Conservation (phyloP, 2,329 filamentous ascomycete species). For the Lecanoromycetidae sp. region DNA sequence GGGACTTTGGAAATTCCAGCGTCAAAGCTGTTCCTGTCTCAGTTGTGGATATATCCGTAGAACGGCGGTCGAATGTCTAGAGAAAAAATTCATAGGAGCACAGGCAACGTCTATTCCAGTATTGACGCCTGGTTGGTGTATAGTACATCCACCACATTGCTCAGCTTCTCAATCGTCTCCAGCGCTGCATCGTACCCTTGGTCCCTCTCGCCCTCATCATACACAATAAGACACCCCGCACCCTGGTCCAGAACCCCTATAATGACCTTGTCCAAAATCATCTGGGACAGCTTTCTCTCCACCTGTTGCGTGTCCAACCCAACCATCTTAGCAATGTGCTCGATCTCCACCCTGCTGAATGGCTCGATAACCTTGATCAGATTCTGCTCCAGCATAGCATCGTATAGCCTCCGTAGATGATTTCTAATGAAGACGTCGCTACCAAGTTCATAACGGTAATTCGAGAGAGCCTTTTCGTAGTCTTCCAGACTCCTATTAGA, state of each 20-base stretch:
- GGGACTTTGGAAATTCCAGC: too few species aligned
- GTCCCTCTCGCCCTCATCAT: constrained; percentile 86
- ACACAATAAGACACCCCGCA: constrained; percentile 93
- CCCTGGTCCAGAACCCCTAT: constrained; percentile 95
- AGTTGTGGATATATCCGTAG: too few species aligned
- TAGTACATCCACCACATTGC: constrained; percentile 90
- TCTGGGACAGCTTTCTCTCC: constrained; percentile 95
- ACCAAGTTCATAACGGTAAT: constrained; percentile 87
- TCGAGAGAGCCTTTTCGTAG: constrained; percentile 82
- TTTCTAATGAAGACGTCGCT: constrained; percentile 94
- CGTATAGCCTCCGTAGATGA: constrained; percentile 88
- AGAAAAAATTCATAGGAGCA: too few species aligned
- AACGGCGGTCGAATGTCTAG: too few species aligned
- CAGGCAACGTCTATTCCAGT: constrained; percentile 53
- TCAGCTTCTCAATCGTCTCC: constrained; percentile 91
- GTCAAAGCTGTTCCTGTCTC: too few species aligned
- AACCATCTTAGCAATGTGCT: constrained; percentile 95
- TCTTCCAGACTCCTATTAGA: constrained; percentile 91
- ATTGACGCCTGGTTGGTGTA: constrained; percentile 96
- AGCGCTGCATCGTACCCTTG: constrained; percentile 89
- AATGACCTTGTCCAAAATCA: constrained; percentile 99
- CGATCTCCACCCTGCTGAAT: constrained; percentile 92
- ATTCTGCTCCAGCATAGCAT: constrained; percentile 98
- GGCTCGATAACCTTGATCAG: constrained; percentile 99
- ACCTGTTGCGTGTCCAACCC: constrained; percentile 92